phyloP scores from a whole-genome alignment of 495 filamentous ascomycete genomes.

The Penicillium maclennaniae region DNA sequence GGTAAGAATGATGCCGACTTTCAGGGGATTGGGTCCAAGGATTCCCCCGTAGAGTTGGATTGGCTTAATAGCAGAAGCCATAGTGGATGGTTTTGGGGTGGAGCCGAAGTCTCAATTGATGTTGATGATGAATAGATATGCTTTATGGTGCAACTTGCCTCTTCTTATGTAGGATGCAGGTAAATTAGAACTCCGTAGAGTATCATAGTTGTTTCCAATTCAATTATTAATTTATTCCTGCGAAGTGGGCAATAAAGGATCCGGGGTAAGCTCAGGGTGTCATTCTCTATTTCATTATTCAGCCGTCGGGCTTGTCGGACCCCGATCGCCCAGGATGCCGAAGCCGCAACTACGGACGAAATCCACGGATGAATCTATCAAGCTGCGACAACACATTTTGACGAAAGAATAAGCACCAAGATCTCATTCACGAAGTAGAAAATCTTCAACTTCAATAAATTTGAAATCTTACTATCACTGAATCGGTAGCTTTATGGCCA shows the following conservation, averaged over 20 bases:
- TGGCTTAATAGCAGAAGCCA: neutral
- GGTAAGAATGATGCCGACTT: conserved; percentile 23
- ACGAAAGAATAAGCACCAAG: too few species aligned
- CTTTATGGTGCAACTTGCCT: neutral
- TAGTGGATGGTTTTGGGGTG: neutral
- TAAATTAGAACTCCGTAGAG: neutral
- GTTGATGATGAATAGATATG: neutral
- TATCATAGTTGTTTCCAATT: neutral
- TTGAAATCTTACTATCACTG: too few species aligned
- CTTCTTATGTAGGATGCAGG: neutral
- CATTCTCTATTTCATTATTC: neutral
- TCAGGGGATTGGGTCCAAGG: neutral
- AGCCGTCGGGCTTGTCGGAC: neutral
- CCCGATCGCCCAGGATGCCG: neutral
- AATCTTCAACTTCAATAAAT: too few species aligned
- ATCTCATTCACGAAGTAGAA: too few species aligned
- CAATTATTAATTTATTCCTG: neutral
- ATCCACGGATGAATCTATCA: neutral
- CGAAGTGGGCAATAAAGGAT: neutral
- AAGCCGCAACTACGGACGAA: neutral
- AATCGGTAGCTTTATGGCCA: neutral
- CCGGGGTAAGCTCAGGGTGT: neutral
- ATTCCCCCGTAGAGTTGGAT: neutral
- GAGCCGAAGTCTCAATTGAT: neutral
- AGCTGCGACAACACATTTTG: neutral